Evolutionary conservation across 768 basidiomycete species (phyloP).

Genomic region (Multifurca ochricompacta): DNA sequence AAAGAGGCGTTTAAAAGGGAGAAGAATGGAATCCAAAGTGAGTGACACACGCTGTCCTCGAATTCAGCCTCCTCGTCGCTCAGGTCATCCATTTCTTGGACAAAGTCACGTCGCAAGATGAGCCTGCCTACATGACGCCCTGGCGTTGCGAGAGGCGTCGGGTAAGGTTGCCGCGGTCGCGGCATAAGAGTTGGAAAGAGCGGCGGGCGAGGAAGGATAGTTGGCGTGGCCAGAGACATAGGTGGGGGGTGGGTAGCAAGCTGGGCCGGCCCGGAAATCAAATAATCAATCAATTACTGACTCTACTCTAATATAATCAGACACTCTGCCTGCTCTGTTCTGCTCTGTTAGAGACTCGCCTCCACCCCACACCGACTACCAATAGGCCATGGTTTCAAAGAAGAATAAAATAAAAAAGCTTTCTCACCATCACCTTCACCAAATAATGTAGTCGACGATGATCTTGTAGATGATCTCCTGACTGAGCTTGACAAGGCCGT

Average conservation of each 20-base stretch:
- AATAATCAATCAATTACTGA: no score
- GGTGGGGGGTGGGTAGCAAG: neutral
- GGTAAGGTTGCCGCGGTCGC: conserved; percentile 55
- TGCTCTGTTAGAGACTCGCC: neutral
- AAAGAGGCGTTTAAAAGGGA: neutral
- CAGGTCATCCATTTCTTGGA: conserved; percentile 73
- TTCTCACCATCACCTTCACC: conserved; percentile 25
- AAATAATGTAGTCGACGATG: conserved; percentile 37
- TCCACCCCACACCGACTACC: neutral
- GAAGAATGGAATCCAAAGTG: neutral
- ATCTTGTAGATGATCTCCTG: conserved; percentile 67
- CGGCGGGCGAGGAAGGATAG: conserved; percentile 57
- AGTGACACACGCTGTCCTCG: conserved; percentile 56
- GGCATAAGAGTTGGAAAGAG: conserved; percentile 62
- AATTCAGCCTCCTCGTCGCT: conserved; percentile 79
- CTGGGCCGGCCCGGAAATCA: neutral
- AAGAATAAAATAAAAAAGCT: conserved; percentile 48
- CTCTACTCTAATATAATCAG: no score
- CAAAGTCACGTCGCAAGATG: conserved; percentile 57
- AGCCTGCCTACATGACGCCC: conserved; percentile 48
- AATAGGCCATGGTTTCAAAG: conserved; percentile 52
- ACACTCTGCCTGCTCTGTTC: neutral
- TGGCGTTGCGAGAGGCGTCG: conserved; percentile 45
- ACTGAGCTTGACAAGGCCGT: conserved; percentile 58
- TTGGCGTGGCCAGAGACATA: conserved; percentile 59